Evolutionary conservation across 1,139 yeast species (phyloP).

Genomic region (Waltiozyma solani): DNA sequence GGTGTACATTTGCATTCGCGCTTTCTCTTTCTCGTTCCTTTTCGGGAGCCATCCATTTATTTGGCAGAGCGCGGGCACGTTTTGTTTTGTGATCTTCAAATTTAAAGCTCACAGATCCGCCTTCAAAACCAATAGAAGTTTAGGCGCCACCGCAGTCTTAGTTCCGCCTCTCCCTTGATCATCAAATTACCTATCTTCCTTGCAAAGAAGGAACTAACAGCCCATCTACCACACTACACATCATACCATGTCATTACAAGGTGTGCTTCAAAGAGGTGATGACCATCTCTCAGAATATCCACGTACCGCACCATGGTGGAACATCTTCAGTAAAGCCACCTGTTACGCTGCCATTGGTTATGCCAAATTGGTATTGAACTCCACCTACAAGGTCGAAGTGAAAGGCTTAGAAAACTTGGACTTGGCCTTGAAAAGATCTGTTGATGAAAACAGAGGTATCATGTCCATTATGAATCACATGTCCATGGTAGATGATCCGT

Average conservation of each 20-base stretch:
- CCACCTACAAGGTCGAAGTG: conserved; percentile 54
- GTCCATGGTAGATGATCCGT: conserved; percentile 91
- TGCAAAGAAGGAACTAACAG: too few species aligned
- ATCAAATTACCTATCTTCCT: too few species aligned
- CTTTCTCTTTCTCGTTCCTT: too few species aligned
- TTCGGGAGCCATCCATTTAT: too few species aligned
- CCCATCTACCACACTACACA: too few species aligned
- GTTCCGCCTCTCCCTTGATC: too few species aligned
- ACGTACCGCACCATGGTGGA: conserved; percentile 51
- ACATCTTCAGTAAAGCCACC: conserved; percentile 56
- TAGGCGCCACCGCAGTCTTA: too few species aligned
- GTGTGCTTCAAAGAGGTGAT: conserved; percentile 67
- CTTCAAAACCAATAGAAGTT: too few species aligned
- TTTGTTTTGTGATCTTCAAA: too few species aligned
- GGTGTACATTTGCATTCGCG: too few species aligned
- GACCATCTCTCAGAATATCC: conserved; percentile 60
- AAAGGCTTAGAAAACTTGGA: conserved; percentile 55
- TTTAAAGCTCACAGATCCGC: too few species aligned
- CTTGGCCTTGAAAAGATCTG: conserved; percentile 49
- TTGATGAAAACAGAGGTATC: conserved; percentile 60
- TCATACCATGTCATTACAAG: conserved; percentile 75
- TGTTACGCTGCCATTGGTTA: conserved; percentile 56
- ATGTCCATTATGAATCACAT: conserved; percentile 93
- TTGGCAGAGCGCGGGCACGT: too few species aligned
- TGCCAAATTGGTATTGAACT: conserved; percentile 51